These are phyloP conservation scores for Jasminum sambac DNA, from an alignment of 257 asterid species.

Conservation along the genomic window DNA sequence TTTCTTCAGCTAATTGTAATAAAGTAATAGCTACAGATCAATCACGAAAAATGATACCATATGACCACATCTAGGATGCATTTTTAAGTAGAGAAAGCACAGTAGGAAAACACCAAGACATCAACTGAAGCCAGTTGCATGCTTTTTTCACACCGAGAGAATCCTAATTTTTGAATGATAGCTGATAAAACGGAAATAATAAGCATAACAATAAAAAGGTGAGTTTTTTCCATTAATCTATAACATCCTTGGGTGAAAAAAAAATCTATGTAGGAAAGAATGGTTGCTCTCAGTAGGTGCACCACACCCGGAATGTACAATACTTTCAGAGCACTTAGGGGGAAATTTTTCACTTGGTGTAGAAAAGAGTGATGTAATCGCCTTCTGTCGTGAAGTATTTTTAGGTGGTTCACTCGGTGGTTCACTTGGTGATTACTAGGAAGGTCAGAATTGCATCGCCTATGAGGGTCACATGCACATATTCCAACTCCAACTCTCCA, in stretches of 20 bases:
- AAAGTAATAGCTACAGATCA: no score
- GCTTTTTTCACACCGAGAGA: background rate
- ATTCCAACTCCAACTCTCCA: background rate
- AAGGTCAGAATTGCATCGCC: background rate
- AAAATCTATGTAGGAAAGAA: background rate
- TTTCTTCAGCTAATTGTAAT: no score
- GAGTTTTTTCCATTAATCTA: constrained; percentile 9
- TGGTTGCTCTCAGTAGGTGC: background rate
- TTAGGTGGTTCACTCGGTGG: background rate
- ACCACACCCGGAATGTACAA: background rate
- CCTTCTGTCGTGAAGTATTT: background rate
- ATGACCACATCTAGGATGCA: background rate
- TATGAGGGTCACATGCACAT: background rate
- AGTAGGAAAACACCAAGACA: constrained; percentile 2
- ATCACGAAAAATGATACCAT: background rate
- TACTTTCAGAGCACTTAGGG: background rate
- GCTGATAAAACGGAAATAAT: background rate
- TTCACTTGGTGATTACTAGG: no score
- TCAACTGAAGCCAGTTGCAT: constrained; percentile 4
- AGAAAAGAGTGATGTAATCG: background rate
- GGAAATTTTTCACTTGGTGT: background rate
- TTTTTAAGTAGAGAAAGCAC: constrained; percentile 4
- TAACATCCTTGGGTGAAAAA: background rate
- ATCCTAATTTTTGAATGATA: background rate
- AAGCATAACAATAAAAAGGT: background rate